phyloP scores from a whole-genome alignment of 192 early-diverging fungal genomes.

The Rhizophagus sp. region DNA sequence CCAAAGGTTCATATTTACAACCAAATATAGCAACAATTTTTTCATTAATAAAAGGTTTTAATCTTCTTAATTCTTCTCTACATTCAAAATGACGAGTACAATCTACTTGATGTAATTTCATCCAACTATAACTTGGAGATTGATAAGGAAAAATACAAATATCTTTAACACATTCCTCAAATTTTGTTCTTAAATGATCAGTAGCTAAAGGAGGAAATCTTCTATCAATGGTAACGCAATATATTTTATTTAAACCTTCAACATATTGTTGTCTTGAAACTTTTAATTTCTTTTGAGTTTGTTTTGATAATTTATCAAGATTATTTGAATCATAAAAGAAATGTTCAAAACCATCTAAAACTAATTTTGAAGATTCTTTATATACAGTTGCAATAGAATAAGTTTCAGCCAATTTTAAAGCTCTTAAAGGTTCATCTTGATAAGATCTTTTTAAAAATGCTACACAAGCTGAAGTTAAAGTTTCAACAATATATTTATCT shows the following conservation, averaged over 20 bases:
- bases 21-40: conserved; percentile 18
- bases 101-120: conserved; percentile 27
- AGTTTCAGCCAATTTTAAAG: conserved; percentile 29
- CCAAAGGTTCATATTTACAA: conserved; percentile 19
- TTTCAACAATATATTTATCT: conserved; percentile 29
- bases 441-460: conserved; percentile 19
- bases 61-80: conserved; percentile 27
- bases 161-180: conserved; percentile 31
- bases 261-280: conserved; percentile 27
- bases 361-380: conserved; percentile 30
- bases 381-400: conserved; percentile 24
- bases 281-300: conserved; percentile 16
- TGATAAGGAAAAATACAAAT: conserved; percentile 28
- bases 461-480: conserved; percentile 20
- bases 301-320: not conserved
- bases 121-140: conserved; percentile 9
- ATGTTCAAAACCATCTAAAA: conserved; percentile 24
- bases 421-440: conserved; percentile 26
- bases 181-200: conserved; percentile 30
- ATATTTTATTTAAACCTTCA: conserved; percentile 28
- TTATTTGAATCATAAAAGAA: conserved; percentile 18
- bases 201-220: conserved; percentile 23
- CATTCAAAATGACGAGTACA: conserved; percentile 31
- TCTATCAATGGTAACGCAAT: conserved; percentile 20
- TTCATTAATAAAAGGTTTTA: conserved; percentile 22